These are phyloP conservation scores for Pseudonectria buxi DNA, from an alignment of 2,329 filamentous ascomycete genomes.

Conservation along the genomic window DNA sequence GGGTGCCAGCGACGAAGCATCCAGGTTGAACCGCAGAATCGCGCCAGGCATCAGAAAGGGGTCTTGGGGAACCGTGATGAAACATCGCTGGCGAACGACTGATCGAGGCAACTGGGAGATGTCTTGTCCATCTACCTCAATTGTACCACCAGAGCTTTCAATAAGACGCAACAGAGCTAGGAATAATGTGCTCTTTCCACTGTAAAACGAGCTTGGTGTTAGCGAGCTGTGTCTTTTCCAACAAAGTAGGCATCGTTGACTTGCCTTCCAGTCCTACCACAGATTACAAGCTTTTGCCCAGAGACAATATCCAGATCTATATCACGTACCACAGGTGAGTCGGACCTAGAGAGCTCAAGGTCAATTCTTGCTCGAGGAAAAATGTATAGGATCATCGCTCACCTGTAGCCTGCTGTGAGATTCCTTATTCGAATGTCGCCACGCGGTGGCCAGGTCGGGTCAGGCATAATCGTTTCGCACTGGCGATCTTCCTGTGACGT, in stretches of 20 bases:
- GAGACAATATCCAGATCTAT: conserved; percentile 10
- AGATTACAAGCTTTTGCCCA: conserved; percentile 16
- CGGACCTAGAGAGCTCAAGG: too few relatives aligned
- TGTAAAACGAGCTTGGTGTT: too few relatives aligned
- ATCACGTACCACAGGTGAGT: background rate
- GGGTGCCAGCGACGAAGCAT: conserved; percentile 5
- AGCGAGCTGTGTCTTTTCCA: background rate
- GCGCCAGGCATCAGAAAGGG: conserved; percentile 14
- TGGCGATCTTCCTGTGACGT: conserved; percentile 1
- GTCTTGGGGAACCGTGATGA: conserved; percentile 28
- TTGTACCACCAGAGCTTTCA: conserved; percentile 10
- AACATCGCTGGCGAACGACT: conserved; percentile 20
- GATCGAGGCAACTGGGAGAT: conserved; percentile 15
- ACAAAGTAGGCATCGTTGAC: background rate
- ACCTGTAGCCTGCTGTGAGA: conserved; percentile 13
- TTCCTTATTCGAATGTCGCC: conserved; percentile 10
- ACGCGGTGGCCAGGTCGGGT: conserved; percentile 12
- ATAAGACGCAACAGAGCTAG: conserved; percentile 1
- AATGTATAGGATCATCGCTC: background rate
- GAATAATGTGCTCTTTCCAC: too few relatives aligned
- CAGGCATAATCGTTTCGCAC: conserved; percentile 1
- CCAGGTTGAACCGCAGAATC: conserved; percentile 13
- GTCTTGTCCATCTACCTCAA: conserved; percentile 24
- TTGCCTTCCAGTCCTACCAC: conserved; percentile 21
- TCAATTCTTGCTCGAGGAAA: too few relatives aligned